Percentiles rank a stretch among this genome's conserved stretches.
phyloP scores from a whole-genome alignment of 768 basidiomycete genomes.

The Gelatoporia subvermispora region DNA sequence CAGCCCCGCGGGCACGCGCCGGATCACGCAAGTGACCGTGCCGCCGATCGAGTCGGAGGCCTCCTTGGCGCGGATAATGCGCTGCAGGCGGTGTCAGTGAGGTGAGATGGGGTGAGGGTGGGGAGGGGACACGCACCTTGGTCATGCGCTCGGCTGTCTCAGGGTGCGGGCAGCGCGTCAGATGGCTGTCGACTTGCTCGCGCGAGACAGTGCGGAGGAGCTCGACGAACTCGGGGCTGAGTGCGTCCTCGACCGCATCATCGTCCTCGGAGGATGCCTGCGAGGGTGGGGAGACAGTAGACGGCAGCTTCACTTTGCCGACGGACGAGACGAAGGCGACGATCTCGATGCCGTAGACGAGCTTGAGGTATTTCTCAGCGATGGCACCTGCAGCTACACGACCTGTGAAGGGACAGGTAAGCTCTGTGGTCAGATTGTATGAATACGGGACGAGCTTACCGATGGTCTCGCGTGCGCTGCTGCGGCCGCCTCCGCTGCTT shows the following conservation, averaged over 20 bases:
- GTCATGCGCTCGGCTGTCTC: constrained; percentile 91
- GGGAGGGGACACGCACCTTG: constrained; percentile 44
- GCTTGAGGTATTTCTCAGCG: constrained; percentile 90
- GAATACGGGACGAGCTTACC: constrained; percentile 39
- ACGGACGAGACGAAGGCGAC: constrained; percentile 97
- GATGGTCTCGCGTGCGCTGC: constrained; percentile 94
- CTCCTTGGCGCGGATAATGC: constrained; percentile 91
- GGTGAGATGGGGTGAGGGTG: neutral
- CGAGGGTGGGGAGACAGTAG: constrained; percentile 38
- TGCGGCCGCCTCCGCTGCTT: constrained; percentile 92
- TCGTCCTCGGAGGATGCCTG: constrained; percentile 33
- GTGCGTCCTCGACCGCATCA: constrained; percentile 57
- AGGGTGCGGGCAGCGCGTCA: constrained; percentile 85
- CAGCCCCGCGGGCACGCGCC: constrained; percentile 83
- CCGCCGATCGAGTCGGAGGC: constrained; percentile 93
- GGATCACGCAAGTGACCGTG: constrained; percentile 95
- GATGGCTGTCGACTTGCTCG: constrained; percentile 81
- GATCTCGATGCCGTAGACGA: constrained; percentile 87
- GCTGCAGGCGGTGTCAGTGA: constrained; percentile 40
- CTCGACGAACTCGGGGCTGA: constrained; percentile 78
- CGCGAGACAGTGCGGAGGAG: constrained; percentile 78
- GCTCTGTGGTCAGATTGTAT: neutral
- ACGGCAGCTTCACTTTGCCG: constrained; percentile 83
- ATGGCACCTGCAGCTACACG: constrained; percentile 98
- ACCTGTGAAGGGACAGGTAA: constrained; percentile 37